Base-by-base conservation (phyloP, 345 rosid genomes). In the Limnanthes douglasii region DNA sequence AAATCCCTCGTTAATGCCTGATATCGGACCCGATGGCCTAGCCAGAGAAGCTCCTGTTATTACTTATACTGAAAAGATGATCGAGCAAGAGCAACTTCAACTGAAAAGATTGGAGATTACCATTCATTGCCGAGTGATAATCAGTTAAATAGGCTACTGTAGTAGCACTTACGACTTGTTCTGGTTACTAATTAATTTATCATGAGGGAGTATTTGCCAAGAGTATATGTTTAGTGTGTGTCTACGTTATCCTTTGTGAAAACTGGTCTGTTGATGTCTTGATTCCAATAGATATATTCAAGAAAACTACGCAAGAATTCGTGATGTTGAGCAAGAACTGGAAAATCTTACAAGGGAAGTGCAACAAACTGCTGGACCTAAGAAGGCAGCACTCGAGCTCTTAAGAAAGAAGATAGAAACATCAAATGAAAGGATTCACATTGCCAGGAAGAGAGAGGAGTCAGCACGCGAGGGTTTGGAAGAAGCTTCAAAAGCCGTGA, bases 361-460 rank as follows among this genome's bases (percentile, higher is more conserved):
- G 94, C 83, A 90, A 60, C 94, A 83, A 51, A 90, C 94, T 2
- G 76, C 98, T 39, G 98, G 98, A 26, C 98, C 98, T 22, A 90
- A 90, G 60, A 84, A 70, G 49, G 86, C 86, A 54, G 96, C 96
- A 6, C 65, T 90, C 12, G 96, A 84, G 50, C 82, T 57, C 31
- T 21, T 90, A 80, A 72, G 96, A 59, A 90, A 72, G 92, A 84
- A 80, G 53, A 77, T 90, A 45, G 93, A 90, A 61, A 36, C 45
- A 13, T 51, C 82, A 15, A 77, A 81, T 7, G 94, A 90, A 51
- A 74, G 58, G 65, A 69, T 80, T 45, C 80, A 41, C 39, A 45
- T 34, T 21, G 94, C 92, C 7, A 84, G 63, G 80, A 50, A 54
- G 54, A 90, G 59, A 49, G 94, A 84, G 61, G 93, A 77, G 30